These are phyloP conservation scores for Penicillium robsamsonii DNA, from an alignment of 495 filamentous ascomycete genomes.

Conservation along the genomic window DNA sequence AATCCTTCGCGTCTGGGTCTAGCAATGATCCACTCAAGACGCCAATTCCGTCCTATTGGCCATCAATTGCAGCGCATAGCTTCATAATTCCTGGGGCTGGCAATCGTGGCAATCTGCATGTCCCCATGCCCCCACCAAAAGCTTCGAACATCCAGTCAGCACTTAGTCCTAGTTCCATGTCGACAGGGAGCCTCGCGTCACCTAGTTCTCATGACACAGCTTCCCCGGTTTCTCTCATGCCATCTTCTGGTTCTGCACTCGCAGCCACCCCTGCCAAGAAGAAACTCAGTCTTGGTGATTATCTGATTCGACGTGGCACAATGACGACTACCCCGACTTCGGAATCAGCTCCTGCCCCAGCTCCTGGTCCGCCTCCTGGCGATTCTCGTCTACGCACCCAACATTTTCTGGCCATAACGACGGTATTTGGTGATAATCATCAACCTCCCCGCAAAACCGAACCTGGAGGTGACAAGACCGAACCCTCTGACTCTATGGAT, in stretches of 20 bases:
- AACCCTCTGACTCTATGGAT: constrained; percentile 24
- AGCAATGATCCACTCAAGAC: constrained; percentile 30
- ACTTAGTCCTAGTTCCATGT: constrained; percentile 34
- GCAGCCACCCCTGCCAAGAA: constrained; percentile 61
- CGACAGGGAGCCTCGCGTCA: constrained; percentile 33
- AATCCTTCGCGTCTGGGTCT: constrained; percentile 14
- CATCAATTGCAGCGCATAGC: constrained; percentile 42
- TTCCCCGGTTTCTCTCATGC: constrained; percentile 18
- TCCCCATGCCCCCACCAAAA: constrained; percentile 40
- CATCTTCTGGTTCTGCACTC: constrained; percentile 36
- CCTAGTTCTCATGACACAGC: constrained; percentile 33
- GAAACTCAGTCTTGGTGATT: constrained; percentile 67
- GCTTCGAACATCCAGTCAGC: constrained; percentile 21
- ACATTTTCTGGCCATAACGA: constrained; percentile 5
- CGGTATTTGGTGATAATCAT: background rate
- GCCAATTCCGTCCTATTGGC: constrained; percentile 35
- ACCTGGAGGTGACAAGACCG: constrained; percentile 20
- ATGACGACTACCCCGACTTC: constrained; percentile 39
- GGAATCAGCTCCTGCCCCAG: constrained; percentile 30
- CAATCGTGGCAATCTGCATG: constrained; percentile 33
- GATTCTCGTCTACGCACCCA: background rate
- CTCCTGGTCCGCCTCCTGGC: background rate
- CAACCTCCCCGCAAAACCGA: constrained; percentile 16
- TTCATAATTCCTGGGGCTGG: constrained; percentile 28
- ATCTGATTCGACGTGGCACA: constrained; percentile 52